These are phyloP conservation scores for Fraxinus velutina DNA, from an alignment of 305 asterid species.

Conservation along the genomic window DNA sequence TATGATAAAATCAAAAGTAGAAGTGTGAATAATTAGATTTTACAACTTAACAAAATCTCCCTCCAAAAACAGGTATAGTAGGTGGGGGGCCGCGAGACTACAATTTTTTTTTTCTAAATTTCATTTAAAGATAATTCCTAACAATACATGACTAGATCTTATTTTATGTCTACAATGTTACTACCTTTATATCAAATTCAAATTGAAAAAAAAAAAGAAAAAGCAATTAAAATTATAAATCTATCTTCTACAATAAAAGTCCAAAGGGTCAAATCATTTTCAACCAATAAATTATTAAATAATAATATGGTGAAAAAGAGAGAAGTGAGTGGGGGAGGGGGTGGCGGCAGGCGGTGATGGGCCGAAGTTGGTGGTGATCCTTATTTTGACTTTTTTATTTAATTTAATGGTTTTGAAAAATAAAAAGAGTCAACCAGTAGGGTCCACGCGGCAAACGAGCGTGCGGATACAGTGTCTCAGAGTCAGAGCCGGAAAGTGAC, in stretches of 20 bases:
- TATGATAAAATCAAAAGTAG: not conserved
- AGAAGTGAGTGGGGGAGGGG: not conserved
- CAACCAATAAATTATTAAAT: not conserved
- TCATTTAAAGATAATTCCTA: not conserved
- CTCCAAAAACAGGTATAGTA: not conserved
- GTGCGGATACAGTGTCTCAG: conserved; percentile 47
- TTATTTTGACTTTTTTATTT: conserved; percentile 25
- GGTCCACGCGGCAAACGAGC: conserved; percentile 57
- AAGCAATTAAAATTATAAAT: not conserved
- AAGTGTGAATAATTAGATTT: not conserved
- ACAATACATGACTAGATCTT: not conserved
- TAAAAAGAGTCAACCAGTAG: conserved; percentile 38
- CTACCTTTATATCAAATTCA: not conserved
- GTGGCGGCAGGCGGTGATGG: conserved; percentile 16
- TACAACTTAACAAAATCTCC: not conserved
- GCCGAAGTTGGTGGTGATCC: conserved; percentile 23
- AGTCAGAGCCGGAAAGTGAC: conserved; percentile 50
- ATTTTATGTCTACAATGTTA: not conserved
- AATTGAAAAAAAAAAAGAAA: not conserved
- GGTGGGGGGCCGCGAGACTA: not conserved
- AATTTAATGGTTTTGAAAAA: not conserved
- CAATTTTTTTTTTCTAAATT: not conserved
- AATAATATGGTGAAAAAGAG: not conserved
- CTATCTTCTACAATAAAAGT: not conserved
- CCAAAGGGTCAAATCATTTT: not conserved